Conservation (phyloP, 2,329 filamentous ascomycete species). For the Xylaria sp. region DNA sequence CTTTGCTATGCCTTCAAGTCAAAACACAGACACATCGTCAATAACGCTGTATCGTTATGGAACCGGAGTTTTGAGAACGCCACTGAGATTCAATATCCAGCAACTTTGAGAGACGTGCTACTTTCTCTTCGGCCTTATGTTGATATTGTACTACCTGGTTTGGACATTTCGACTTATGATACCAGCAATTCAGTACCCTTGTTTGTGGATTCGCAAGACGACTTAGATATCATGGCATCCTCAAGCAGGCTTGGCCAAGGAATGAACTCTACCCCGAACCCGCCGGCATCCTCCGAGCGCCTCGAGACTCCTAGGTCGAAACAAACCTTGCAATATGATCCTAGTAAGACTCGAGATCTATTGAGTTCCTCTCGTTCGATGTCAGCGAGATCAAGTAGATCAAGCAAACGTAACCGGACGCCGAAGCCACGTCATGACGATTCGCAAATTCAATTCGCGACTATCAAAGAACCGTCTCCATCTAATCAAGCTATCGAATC, state of each 20-base stretch:
- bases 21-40: conserved; percentile 67
- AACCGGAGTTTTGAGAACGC: conserved; percentile 74
- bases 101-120: conserved; percentile 70
- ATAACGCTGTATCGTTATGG: conserved; percentile 68
- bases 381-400: conserved; percentile 45
- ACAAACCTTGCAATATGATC: conserved; percentile 50
- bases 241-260: conserved; percentile 41
- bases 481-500: conserved; percentile 67
- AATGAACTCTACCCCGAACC: conserved; percentile 34
- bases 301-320: conserved; percentile 51
- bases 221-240: conserved; percentile 47
- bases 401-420: conserved; percentile 55
- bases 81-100: conserved; percentile 71
- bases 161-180: conserved; percentile 54
- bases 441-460: conserved; percentile 82
- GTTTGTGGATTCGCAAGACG: conserved; percentile 64
- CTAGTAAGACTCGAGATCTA: conserved; percentile 42
- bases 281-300: conserved; percentile 42
- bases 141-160: conserved; percentile 59
- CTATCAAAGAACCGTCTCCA: conserved; percentile 70
- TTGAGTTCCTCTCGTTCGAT: conserved; percentile 46
- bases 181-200: conserved; percentile 54
- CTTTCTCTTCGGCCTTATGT: conserved; percentile 67
- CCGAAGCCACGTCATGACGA: conserved; percentile 78
- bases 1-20: conserved; percentile 67